A percentile compares a stretch with the other conserved stretches of the same genome.
phyloP scores from a whole-genome alignment of 495 filamentous ascomycete genomes.

The Chlorociboria aeruginascens region DNA sequence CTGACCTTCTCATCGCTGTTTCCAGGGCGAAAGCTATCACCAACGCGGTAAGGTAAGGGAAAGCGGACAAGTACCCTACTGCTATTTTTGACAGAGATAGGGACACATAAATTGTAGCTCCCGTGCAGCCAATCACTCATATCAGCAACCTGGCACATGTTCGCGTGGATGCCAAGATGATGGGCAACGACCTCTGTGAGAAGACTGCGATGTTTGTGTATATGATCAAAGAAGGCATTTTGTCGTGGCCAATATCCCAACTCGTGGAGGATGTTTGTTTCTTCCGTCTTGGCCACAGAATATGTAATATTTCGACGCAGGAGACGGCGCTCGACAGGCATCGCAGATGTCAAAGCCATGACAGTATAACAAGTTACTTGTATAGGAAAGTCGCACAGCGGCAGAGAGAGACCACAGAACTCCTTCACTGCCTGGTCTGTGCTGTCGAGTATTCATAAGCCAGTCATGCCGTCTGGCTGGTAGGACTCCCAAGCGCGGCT shows the following conservation, averaged over 20 bases:
- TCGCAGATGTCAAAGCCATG: too few species aligned
- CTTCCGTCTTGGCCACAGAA: background rate
- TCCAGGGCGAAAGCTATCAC: background rate
- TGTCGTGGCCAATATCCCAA: background rate
- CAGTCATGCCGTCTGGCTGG: too few species aligned
- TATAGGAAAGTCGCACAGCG: too few species aligned
- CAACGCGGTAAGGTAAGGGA: constrained; percentile 4
- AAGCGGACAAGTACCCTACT: background rate
- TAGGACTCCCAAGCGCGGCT: too few species aligned
- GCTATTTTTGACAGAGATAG: background rate
- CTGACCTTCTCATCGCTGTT: constrained; percentile 6
- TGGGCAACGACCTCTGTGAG: background rate
- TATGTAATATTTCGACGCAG: background rate
- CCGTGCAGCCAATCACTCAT: constrained; percentile 1
- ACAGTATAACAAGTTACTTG: too few species aligned
- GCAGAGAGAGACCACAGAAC: too few species aligned
- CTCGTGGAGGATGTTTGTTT: background rate
- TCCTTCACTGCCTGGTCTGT: too few species aligned
- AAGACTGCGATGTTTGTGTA: background rate
- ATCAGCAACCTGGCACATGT: background rate
- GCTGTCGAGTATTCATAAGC: too few species aligned
- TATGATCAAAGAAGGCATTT: background rate
- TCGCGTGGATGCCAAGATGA: background rate
- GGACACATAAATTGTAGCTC: constrained; percentile 4
- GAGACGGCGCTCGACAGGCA: too few species aligned